Evolutionary conservation across 2,329 filamentous ascomycete species (phyloP).

Genomic region (Arthrobotrys megalospora): DNA sequence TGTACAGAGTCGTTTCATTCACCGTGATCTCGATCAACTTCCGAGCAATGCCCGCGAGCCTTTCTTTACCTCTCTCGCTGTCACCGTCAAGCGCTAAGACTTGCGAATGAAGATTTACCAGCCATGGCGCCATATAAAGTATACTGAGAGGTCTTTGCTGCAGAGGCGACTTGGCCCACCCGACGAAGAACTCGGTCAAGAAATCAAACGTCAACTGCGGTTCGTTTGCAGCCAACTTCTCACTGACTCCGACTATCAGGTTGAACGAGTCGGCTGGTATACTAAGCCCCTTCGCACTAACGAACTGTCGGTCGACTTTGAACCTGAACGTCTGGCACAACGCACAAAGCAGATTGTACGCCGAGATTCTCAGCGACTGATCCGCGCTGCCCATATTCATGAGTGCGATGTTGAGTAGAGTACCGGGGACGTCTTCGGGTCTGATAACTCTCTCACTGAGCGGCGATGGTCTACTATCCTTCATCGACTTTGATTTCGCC

Average conservation of each 20-base stretch:
- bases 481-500: slow-evolving; percentile 77
- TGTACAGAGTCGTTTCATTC: slow-evolving; percentile 74
- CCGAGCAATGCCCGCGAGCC: slow-evolving; percentile 75
- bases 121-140: slow-evolving; percentile 80
- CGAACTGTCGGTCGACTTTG: slow-evolving; percentile 74
- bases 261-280: slow-evolving; percentile 76
- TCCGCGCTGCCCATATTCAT: slow-evolving; percentile 78
- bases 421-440: slow-evolving; percentile 80
- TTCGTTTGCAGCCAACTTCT: slow-evolving; percentile 75
- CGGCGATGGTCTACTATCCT: slow-evolving; percentile 75
- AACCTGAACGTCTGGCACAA: slow-evolving; percentile 79
- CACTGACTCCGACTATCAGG: slow-evolving; percentile 78
- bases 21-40: slow-evolving; percentile 78
- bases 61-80: slow-evolving; percentile 77
- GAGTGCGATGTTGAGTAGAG: slow-evolving; percentile 77
- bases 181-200: slow-evolving; percentile 80
- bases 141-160: slow-evolving; percentile 78
- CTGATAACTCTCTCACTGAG: slow-evolving; percentile 77
- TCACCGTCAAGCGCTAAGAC: slow-evolving; percentile 75
- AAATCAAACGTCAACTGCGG: slow-evolving; percentile 79
- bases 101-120: slow-evolving; percentile 74
- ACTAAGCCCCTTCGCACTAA: slow-evolving; percentile 74
- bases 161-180: slow-evolving; percentile 79
- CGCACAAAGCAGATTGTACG: slow-evolving; percentile 78
- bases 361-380: slow-evolving; percentile 74